Base-by-base conservation (phyloP, 805 yeast genomes). In the Hanseniaspora clermontiae region DNA sequence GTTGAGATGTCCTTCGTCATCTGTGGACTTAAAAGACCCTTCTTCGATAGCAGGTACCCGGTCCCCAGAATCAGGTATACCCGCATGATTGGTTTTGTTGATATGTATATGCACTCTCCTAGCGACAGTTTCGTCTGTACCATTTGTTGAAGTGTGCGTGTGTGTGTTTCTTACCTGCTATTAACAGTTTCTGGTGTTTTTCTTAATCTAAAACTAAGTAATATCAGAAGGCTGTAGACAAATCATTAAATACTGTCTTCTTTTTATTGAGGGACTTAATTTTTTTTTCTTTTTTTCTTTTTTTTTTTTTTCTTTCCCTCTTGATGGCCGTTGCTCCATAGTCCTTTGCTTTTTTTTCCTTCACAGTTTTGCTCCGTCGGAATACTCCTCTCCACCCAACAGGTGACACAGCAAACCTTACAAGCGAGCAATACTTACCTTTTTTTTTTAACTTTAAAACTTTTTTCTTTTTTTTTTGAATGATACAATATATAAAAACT, bases 71-170 rank as follows among this genome's bases (percentile, higher is more conserved):
- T 83, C 61, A 84, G 70, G 63, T 87, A 84, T 61, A 87, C 84
- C 68, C 88, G 88, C 69, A 87, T 75, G 58, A 87, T 82, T n/a
- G 96, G 96, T 71, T 87, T 87, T 57, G 84, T 82, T 0, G 95
- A 80, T 27, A 87, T 77, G 70, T 84, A 87, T 6, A 88, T 83
- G 39, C 87, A 80, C 42, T 75, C 74, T 17, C 93, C 91, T 36
- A 83, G 62, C 31, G 59, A 60, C 27, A 67, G 52, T 4, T 39
- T 38, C 40, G 5, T 38, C 37, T 45, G 29, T 19, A 46, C 5
- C 49, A 40, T 50, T 31, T 14, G 24, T 1, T 45, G 31, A 12
- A 12, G n/a, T n/a, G 19, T 12, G n/a, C 31, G n/a, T 45, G 14
- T 29, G n/a, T 39, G n/a, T 47, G 5, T 20, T 6, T 15, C 12